Evolutionary conservation across 129 eudicot genomes (phyloP).

Genomic region (Arctium minus): DNA sequence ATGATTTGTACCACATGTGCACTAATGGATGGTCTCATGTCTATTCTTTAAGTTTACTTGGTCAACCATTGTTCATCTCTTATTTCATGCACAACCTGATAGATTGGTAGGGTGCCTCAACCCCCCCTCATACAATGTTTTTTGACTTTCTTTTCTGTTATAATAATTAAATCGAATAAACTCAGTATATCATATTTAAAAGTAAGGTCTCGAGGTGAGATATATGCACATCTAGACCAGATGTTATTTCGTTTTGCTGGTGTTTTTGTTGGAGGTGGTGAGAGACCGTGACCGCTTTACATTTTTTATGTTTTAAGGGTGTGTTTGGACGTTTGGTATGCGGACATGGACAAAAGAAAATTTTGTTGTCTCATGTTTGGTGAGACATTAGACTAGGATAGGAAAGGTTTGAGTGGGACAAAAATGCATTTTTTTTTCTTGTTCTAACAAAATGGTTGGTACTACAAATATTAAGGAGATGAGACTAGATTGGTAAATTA

Average conservation of each 20-base stretch:
- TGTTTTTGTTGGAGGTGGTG: background rate
- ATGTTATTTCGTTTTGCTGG: background rate
- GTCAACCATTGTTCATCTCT: constrained; percentile 15
- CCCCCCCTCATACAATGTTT: background rate
- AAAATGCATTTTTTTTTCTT: background rate
- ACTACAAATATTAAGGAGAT: background rate
- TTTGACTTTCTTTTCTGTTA: background rate
- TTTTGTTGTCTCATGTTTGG: background rate
- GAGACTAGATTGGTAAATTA: background rate
- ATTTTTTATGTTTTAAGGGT: background rate
- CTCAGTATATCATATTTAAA: background rate
- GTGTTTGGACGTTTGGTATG: background rate
- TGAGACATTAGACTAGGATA: background rate
- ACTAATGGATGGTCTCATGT: constrained; percentile 20
- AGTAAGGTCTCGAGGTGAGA: too few species aligned
- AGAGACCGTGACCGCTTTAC: too few species aligned
- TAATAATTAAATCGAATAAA: background rate
- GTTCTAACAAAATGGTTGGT: background rate
- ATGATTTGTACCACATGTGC: constrained; percentile 34
- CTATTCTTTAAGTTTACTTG: constrained; percentile 8
- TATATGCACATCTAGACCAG: background rate
- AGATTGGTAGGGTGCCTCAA: background rate
- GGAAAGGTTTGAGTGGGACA: background rate
- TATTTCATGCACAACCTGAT: background rate
- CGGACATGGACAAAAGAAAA: background rate